These are phyloP conservation scores for Pinus taeda DNA, from an alignment of 75 land plant species.

Conservation along the genomic window DNA sequence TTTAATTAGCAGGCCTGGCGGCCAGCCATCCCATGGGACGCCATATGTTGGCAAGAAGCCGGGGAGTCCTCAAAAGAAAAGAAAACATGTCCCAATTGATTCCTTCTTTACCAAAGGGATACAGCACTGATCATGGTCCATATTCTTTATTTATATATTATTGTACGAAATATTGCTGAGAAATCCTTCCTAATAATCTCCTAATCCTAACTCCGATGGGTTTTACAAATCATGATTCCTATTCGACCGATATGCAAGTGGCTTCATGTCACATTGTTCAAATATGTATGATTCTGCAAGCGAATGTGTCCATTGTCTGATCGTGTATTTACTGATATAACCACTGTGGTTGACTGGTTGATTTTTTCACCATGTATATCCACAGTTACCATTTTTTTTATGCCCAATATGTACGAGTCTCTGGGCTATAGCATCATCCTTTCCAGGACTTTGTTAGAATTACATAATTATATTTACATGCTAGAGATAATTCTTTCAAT, in stretches of 20 bases:
- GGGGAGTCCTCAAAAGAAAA: constrained; percentile 17
- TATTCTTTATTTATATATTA: background rate
- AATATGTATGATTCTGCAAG: too few species aligned
- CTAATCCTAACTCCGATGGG: background rate
- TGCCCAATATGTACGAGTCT: too few species aligned
- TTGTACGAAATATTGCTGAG: background rate
- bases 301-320: too few species aligned
- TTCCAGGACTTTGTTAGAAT: too few species aligned
- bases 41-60: constrained; percentile 33
- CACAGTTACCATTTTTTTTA: too few species aligned
- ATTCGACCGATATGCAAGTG: background rate
- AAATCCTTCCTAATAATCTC: background rate
- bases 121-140: constrained; percentile 5
- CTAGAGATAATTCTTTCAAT: too few species aligned
- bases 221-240: background rate
- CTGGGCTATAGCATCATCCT: too few species aligned
- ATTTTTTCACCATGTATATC: too few species aligned
- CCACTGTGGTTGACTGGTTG: too few species aligned
- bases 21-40: background rate
- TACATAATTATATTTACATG: too few species aligned
- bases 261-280: too few species aligned
- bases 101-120: constrained; percentile 43
- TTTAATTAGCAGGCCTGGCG: constrained; percentile 9
- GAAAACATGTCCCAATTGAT: constrained; percentile 51
- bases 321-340: too few species aligned